Evolutionary conservation across 768 basidiomycete genomes (phyloP), one percentile per base, ranked within the genome.

Genomic region (Amanita fuliginea): DNA sequence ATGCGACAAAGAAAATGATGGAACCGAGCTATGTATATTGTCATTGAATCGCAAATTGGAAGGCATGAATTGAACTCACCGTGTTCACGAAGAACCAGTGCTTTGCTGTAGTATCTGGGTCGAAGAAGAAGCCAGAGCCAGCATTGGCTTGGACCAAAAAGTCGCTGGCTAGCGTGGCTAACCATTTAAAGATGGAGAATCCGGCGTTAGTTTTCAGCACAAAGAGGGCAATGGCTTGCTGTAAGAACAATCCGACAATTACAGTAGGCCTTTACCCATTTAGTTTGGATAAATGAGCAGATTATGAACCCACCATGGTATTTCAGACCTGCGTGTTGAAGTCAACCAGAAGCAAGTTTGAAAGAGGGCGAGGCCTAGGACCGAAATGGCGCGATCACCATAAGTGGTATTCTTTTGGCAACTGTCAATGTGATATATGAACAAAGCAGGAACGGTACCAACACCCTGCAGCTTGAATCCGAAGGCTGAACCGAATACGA

Each of bases 1-100:
- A 85, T 22, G 92, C 90, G 56, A 96, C 78, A 74, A 96, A 96
- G 75, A 95, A 95, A 60, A 96, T 89, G 63, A 95, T 86, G 16
- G 83, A 76, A 8, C 76, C 59, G 35, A 92, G 76, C 77, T 86
- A 58, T 14, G 34, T 14, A 11, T 30, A 16, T 39, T 19, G 41
- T 51, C 42, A 57, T 13, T 32, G 32, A 33, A n/a, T 45, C 40
- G n/a, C 28, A 48, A 19, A 34, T 48, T 16, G 13, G 32, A 44
- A 55, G 42, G 16, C 36, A 48, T 6, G 39, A 30, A 33, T 10
- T 11, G 34, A 34, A 64, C 77, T 46, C 57, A 83, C 82, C 46
- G 79, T 81, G 62, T 84, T 86, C 54, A 88, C 81, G 58, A 90
- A 89, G 72, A 91, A 90, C 86, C 85, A 92, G 54, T 82, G 75